phyloP scores from a whole-genome alignment of 352 stramenopile genomes.

The Phytophthora sp. region DNA sequence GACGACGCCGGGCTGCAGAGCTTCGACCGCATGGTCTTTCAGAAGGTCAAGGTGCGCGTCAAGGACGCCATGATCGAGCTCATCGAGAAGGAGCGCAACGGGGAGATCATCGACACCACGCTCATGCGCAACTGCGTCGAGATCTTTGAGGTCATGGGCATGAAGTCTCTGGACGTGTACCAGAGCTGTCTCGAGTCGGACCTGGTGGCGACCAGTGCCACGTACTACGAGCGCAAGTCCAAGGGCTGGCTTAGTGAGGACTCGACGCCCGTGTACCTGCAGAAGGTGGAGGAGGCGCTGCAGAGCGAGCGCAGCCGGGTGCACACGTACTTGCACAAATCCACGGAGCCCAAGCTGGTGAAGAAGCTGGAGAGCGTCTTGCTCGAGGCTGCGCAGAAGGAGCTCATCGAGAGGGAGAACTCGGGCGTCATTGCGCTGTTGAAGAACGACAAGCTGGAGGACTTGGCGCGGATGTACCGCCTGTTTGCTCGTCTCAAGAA shows the following conservation, averaged over 20 bases:
- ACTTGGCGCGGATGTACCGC: slow-evolving; percentile 98
- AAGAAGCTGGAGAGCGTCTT: slow-evolving; percentile 94
- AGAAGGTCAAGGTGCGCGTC: slow-evolving; percentile 84
- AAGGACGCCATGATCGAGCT: slow-evolving; percentile 94
- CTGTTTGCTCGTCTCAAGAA: slow-evolving; percentile 97
- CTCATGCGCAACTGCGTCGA: slow-evolving; percentile 97
- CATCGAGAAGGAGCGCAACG: slow-evolving; percentile 98
- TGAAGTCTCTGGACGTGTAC: slow-evolving; percentile 97
- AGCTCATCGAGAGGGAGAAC: slow-evolving; percentile 98
- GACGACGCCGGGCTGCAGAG: slow-evolving; percentile 90
- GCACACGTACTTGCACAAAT: slow-evolving; percentile 96
- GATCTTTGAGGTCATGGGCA: slow-evolving; percentile 99
- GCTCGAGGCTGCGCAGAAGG: slow-evolving; percentile 94
- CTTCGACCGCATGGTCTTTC: slow-evolving; percentile 85
- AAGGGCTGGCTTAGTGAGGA: slow-evolving; percentile 98
- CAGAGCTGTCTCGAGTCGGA: slow-evolving; percentile 94
- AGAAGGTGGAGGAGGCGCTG: slow-evolving; percentile 92
- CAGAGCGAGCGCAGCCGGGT: slow-evolving; percentile 90
- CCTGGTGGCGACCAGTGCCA: slow-evolving; percentile 91
- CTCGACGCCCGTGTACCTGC: slow-evolving; percentile 98
- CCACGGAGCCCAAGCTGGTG: slow-evolving; percentile 96
- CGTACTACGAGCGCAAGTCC: slow-evolving; percentile 97
- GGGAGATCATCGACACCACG: slow-evolving; percentile 97
- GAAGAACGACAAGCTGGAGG: slow-evolving; percentile 97
- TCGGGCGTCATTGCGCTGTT: slow-evolving; percentile 96